phyloP scores from a whole-genome alignment of 441 rosid species.

The Corymbia citriodora region DNA sequence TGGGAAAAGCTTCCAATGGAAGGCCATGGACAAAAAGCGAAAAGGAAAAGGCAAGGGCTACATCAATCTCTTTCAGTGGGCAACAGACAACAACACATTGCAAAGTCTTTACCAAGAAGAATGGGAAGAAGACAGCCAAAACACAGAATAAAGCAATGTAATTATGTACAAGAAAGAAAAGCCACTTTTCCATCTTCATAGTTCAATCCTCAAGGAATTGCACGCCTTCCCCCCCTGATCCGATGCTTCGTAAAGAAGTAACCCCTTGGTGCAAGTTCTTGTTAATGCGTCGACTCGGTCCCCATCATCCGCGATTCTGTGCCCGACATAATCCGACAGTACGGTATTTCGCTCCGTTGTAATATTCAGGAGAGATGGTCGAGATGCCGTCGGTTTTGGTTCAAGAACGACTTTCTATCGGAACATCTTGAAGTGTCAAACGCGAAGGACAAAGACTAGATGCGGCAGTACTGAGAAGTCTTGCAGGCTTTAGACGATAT shows the following conservation, averaged over 20 bases:
- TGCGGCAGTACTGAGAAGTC: not conserved
- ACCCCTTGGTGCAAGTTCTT: not conserved
- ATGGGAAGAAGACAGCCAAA: not conserved
- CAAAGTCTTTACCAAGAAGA: not conserved
- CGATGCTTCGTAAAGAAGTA: not conserved
- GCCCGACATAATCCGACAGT: not conserved
- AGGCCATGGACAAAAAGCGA: not conserved
- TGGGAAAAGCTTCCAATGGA: not conserved
- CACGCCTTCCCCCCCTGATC: not conserved
- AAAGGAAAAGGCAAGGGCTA: not conserved
- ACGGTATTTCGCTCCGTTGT: accelerated
- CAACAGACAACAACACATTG: not conserved
- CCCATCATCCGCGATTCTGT: not conserved
- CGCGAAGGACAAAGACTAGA: not conserved
- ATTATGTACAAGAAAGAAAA: not conserved
- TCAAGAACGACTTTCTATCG: not conserved
- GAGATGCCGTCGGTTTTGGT: not conserved
- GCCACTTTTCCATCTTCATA: not conserved
- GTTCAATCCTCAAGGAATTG: not conserved
- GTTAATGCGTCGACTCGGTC: not conserved
- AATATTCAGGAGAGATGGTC: not conserved
- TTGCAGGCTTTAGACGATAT: not conserved
- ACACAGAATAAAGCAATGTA: not conserved
- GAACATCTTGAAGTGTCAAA: not conserved
- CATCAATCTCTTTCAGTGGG: not conserved